Conservation (phyloP, 495 filamentous ascomycete species). For the Neurospora sublineolata region DNA sequence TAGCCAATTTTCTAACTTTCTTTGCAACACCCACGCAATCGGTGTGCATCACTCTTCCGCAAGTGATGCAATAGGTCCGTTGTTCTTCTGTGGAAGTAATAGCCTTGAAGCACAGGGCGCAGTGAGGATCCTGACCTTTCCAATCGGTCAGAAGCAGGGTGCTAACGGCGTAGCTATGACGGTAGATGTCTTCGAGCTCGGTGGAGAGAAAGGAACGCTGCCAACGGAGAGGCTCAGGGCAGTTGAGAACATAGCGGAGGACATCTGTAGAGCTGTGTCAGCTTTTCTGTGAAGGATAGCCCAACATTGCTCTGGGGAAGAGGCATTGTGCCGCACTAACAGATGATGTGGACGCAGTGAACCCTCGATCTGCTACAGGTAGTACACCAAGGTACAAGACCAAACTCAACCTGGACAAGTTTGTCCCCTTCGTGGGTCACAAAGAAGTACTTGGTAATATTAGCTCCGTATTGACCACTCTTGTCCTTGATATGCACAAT, state of each 20-base stretch:
- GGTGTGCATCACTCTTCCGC: not conserved
- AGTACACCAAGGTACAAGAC: not conserved
- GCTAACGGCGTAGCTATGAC: not conserved
- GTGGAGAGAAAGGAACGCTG: not conserved
- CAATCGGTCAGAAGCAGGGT: not conserved
- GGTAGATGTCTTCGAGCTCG: not conserved
- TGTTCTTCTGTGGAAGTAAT: not conserved
- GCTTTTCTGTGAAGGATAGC: not conserved
- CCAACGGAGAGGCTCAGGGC: not conserved
- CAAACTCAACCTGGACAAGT: not conserved
- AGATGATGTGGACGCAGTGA: not conserved
- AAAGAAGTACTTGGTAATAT: not conserved
- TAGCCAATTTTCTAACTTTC: not conserved
- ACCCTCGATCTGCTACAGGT: not conserved
- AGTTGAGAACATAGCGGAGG: not conserved
- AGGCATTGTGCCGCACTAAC: not conserved
- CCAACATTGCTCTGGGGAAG: not conserved
- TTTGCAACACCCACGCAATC: not conserved
- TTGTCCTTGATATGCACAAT: not conserved
- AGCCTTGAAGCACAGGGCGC: not conserved
- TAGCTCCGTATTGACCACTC: accelerated
- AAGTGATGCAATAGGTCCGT: not conserved
- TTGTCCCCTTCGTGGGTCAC: not conserved
- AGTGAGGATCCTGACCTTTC: not conserved
- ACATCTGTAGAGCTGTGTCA: not conserved